These are phyloP conservation scores for Conoideocrella luteorostrata DNA, from an alignment of 2,329 filamentous ascomycete species.

Conservation along the genomic window DNA sequence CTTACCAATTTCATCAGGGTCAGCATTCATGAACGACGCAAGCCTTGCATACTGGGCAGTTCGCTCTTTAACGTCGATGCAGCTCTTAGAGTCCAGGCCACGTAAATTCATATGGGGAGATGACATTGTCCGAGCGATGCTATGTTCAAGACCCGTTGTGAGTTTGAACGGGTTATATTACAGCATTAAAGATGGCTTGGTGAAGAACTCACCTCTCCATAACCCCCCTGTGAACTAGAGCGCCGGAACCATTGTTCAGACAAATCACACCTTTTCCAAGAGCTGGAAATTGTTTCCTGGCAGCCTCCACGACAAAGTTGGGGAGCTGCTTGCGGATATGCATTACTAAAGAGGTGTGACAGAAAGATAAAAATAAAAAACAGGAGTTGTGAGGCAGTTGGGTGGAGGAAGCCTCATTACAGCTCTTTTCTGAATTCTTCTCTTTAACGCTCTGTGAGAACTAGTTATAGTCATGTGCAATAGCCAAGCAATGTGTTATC, in stretches of 20 bases:
- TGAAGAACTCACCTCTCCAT: constrained; percentile 2
- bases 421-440: no score
- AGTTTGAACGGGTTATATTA: background rate
- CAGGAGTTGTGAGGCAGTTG: no score
- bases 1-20: constrained; percentile 3
- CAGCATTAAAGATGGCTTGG: background rate
- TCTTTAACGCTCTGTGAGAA: no score
- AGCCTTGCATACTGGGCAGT: background rate
- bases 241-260: constrained; percentile 9
- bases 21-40: background rate
- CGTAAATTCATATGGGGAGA: constrained; percentile 10
- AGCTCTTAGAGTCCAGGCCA: constrained; percentile 9
- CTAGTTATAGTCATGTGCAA: no score
- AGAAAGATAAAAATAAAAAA: background rate
- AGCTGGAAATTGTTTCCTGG: constrained; percentile 4
- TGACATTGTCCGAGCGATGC: constrained; percentile 9
- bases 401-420: no score
- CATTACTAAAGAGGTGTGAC: background rate
- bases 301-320: constrained; percentile 1
- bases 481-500: no score
- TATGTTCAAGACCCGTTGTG: background rate
- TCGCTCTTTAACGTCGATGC: constrained; percentile 2
- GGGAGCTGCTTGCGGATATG: background rate
- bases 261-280: constrained; percentile 1
- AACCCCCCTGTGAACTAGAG: constrained; percentile 2